Percentiles rank a stretch among this genome's conserved stretches.
These are phyloP conservation scores for Fraxinus angustifolia DNA, from an alignment of 305 asterid genomes.

Conservation along the genomic window DNA sequence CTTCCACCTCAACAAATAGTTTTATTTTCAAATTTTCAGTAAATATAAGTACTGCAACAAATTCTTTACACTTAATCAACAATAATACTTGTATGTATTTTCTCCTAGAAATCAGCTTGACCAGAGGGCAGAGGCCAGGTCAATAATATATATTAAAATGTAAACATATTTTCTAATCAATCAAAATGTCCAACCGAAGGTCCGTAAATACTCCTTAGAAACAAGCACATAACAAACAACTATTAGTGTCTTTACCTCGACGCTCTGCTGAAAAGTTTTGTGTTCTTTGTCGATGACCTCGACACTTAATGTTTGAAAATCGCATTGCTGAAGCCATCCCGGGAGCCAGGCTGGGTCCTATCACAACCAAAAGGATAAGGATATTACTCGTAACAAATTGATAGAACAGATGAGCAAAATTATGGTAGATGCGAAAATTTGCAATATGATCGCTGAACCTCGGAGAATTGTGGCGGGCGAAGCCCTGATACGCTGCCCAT, in stretches of 20 bases:
- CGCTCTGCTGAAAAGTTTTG: constrained; percentile 32
- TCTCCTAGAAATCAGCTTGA: background rate
- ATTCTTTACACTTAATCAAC: background rate
- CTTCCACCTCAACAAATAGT: constrained; percentile 9
- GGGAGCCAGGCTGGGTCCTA: constrained; percentile 63
- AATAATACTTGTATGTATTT: background rate
- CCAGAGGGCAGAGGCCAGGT: background rate
- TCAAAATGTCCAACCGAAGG: constrained; percentile 2
- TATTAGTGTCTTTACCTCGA: constrained; percentile 31
- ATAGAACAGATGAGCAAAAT: background rate
- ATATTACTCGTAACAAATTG: background rate
- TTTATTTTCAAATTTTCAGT: background rate
- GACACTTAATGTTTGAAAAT: constrained; percentile 24
- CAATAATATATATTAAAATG: background rate
- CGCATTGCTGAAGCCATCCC: constrained; percentile 53
- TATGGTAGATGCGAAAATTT: background rate
- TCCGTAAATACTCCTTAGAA: background rate
- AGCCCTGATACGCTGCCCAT: constrained; percentile 46
- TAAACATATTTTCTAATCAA: background rate
- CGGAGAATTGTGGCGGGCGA: constrained; percentile 67
- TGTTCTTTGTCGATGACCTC: constrained; percentile 26
- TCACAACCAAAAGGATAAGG: constrained; percentile 6
- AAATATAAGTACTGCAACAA: constrained; percentile 1
- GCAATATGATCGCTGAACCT: constrained; percentile 28
- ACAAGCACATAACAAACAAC: background rate